phyloP scores from a whole-genome alignment of 2,329 filamentous ascomycete genomes.

The Pseudogymnoascus sp. region DNA sequence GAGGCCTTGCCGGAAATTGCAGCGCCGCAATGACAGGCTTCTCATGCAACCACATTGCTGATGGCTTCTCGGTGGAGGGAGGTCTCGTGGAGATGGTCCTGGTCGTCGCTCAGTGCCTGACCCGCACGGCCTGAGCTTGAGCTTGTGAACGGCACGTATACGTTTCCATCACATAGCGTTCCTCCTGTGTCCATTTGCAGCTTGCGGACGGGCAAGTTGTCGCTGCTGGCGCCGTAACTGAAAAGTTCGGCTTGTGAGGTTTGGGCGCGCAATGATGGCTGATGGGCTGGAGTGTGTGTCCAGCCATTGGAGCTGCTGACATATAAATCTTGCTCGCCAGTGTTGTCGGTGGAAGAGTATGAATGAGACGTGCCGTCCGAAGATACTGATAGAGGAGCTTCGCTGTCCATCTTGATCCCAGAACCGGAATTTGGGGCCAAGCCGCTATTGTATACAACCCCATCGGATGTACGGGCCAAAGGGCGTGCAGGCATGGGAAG shows the following conservation, averaged over 20 bases:
- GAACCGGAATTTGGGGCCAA: background rate
- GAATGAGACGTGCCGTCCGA: constrained; percentile 34
- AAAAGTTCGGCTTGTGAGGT: background rate
- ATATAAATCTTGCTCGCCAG: background rate
- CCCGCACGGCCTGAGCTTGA: background rate
- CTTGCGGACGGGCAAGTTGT: background rate
- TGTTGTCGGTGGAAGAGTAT: constrained; percentile 11
- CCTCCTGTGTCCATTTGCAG: background rate
- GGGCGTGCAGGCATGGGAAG: constrained; percentile 19
- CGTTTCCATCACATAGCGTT: background rate
- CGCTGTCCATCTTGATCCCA: background rate
- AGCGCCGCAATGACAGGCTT: background rate
- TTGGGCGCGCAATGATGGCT: background rate
- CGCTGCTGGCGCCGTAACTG: background rate
- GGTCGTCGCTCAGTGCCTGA: background rate
- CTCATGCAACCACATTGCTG: background rate
- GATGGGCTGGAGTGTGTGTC: background rate
- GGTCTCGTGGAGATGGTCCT: background rate
- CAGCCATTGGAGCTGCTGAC: background rate
- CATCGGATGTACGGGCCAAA: background rate
- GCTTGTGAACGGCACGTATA: constrained; percentile 2
- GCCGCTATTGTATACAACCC: background rate
- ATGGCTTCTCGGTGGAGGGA: background rate
- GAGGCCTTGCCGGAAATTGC: background rate
- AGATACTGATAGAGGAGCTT: background rate